Percentiles rank a stretch among this genome's conserved stretches.
These are phyloP conservation scores for Gymnopus androsaceus DNA, from an alignment of 1,284 basidiomycete genomes.

Conservation along the genomic window DNA sequence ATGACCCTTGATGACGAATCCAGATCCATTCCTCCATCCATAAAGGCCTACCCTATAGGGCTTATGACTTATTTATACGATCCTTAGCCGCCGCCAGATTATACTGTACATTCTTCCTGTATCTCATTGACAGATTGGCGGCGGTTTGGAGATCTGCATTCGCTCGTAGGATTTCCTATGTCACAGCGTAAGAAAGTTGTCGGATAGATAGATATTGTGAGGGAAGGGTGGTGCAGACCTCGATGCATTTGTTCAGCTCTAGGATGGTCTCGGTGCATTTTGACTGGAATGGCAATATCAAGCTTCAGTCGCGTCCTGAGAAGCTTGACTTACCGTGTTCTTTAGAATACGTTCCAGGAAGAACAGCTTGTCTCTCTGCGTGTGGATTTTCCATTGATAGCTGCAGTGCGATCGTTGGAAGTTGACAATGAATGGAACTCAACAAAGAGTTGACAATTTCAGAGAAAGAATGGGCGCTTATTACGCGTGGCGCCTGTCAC, in stretches of 20 bases:
- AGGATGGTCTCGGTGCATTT: constrained; percentile 79
- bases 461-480: not conserved
- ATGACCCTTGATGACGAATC: too few relatives aligned
- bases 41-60: not conserved
- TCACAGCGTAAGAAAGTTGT: constrained; percentile 2
- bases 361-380: constrained; percentile 86
- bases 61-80: not conserved
- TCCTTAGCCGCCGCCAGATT: constrained; percentile 72
- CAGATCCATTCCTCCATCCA: not conserved
- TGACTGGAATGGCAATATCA: constrained; percentile 45
- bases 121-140: constrained; percentile 78
- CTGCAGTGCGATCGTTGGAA: not conserved
- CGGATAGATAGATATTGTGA: not conserved
- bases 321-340: constrained; percentile 66
- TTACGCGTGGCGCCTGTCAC: not conserved
- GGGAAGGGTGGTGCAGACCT: constrained; percentile 43
- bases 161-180: constrained; percentile 70
- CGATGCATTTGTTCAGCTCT: constrained; percentile 80
- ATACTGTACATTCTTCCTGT: constrained; percentile 84
- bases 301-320: not conserved
- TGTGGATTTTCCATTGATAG: constrained; percentile 84
- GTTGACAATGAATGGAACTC: too few relatives aligned
- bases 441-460: not conserved
- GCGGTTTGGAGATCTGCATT: constrained; percentile 74
- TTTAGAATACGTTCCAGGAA: constrained; percentile 89